These are phyloP conservation scores for Trypanosoma congolense DNA, from an alignment of 208 protist genomes.

Conservation along the genomic window DNA sequence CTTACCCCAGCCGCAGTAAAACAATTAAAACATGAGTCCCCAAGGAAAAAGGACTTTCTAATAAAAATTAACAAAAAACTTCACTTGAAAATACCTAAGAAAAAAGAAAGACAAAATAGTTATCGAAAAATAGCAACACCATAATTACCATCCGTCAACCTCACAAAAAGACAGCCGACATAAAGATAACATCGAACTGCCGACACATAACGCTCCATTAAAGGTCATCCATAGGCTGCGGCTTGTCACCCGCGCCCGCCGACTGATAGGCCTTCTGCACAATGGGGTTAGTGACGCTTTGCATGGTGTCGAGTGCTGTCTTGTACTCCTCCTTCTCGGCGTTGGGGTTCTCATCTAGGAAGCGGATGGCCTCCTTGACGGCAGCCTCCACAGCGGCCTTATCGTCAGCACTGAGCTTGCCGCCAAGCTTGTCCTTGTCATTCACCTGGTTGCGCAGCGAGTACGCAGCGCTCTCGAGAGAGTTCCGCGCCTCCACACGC, in stretches of 20 bases:
- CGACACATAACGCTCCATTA: constrained; percentile 22
- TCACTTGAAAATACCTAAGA: constrained; percentile 3
- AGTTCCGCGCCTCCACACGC: constrained; percentile 85
- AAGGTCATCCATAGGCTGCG: constrained; percentile 74
- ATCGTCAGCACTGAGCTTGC: constrained; percentile 90
- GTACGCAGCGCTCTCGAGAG: constrained; percentile 95
- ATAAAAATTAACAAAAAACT: neutral
- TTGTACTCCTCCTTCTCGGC: constrained; percentile 94
- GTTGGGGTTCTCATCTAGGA: constrained; percentile 93
- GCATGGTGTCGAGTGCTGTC: constrained; percentile 84
- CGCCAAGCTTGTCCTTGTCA: constrained; percentile 88
- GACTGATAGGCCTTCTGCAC: constrained; percentile 88
- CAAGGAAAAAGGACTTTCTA: too few species aligned
- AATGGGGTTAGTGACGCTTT: constrained; percentile 93
- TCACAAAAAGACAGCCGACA: neutral
- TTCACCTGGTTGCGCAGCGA: constrained; percentile 93
- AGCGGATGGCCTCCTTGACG: constrained; percentile 90
- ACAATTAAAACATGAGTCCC: too few species aligned
- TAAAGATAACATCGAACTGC: neutral
- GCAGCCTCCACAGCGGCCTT: constrained; percentile 81
- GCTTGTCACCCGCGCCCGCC: constrained; percentile 26
- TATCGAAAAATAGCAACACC: constrained; percentile 7
- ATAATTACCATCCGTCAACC: constrained; percentile 3
- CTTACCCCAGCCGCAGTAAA: too few species aligned
- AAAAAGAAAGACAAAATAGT: constrained; percentile 17